Conservation (phyloP, 2,329 filamentous ascomycete genomes). For the Samsoniella hepiali region DNA sequence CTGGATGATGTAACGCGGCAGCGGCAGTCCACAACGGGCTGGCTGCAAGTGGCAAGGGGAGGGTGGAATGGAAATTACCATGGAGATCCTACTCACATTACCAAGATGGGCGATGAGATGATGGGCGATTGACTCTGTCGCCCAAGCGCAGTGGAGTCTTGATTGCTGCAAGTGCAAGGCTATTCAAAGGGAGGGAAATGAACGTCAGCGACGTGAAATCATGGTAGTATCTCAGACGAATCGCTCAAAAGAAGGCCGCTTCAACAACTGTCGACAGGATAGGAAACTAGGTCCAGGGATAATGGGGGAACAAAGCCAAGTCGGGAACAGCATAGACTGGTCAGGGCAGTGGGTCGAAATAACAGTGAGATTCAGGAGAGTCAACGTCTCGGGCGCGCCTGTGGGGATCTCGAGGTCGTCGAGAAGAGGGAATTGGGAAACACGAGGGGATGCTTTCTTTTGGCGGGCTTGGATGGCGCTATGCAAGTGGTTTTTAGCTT, state of each 20-base stretch:
- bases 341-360: slow-evolving; percentile 13
- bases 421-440: slow-evolving; percentile 12
- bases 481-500: slow-evolving; percentile 17
- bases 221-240: slow-evolving; percentile 1
- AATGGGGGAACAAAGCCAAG: slow-evolving; percentile 15
- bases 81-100: slow-evolving; percentile 18
- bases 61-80: slow-evolving; percentile 20
- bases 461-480: slow-evolving; percentile 17
- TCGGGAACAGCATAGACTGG: slow-evolving; percentile 19
- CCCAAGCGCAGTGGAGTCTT: slow-evolving; percentile 12
- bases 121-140: not conserved
- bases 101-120: slow-evolving; percentile 5
- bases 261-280: slow-evolving; percentile 6
- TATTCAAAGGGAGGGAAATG: slow-evolving; percentile 21
- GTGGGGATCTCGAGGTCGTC: slow-evolving; percentile 11
- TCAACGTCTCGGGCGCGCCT: slow-evolving; percentile 17
- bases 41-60: slow-evolving; percentile 17
- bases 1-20: not conserved
- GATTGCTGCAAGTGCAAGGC: slow-evolving; percentile 15
- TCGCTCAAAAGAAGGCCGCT: not conserved
- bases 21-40: slow-evolving; percentile 4
- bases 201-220: slow-evolving; percentile 15
- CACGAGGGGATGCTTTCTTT: slow-evolving; percentile 19
- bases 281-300: slow-evolving; percentile 5
- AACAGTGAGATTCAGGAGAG: slow-evolving; percentile 14